Percentiles rank a stretch among this genome's conserved stretches.
phyloP scores from a whole-genome alignment of 495 filamentous ascomycete species.

The Jackrogersella minutella region DNA sequence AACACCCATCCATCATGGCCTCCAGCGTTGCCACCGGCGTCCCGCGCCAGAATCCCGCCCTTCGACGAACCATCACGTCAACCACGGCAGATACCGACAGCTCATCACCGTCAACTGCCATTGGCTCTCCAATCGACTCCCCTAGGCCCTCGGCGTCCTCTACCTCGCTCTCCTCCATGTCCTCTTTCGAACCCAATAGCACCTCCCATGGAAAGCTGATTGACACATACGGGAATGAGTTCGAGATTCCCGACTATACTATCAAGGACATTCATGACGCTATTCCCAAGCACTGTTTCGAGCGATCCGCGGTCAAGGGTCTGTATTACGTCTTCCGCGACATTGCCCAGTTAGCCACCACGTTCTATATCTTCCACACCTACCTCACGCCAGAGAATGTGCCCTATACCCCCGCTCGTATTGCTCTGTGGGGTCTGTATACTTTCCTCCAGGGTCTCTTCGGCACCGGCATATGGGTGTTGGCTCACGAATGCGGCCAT shows the following conservation, averaged over 20 bases:
- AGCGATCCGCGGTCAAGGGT: conserved; percentile 69
- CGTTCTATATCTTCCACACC: conserved; percentile 73
- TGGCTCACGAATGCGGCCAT: conserved; percentile 90
- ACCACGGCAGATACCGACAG: conserved; percentile 49
- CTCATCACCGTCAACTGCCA: conserved; percentile 69
- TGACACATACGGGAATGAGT: conserved; percentile 78
- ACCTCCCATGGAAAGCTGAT: conserved; percentile 63
- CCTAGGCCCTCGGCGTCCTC: conserved; percentile 82
- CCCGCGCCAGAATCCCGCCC: conserved; percentile 49
- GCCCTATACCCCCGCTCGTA: conserved; percentile 65
- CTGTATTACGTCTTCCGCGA: conserved; percentile 76
- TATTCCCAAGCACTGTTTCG: conserved; percentile 83
- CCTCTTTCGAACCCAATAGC: conserved; percentile 59
- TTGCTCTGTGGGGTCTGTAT: conserved; percentile 71
- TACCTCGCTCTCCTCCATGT: conserved; percentile 90
- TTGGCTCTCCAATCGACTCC: conserved; percentile 71
- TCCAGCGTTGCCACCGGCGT: conserved; percentile 48
- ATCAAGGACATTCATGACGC: conserved; percentile 84
- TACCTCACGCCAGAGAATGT: conserved; percentile 66
- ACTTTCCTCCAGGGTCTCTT: conserved; percentile 78
- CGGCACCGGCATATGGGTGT: conserved; percentile 82
- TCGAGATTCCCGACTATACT: conserved; percentile 76
- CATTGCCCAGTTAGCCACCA: conserved; percentile 65
- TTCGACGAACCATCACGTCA: conserved; percentile 50
- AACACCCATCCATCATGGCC: conserved; percentile 50